These are phyloP conservation scores for Clitopilus hobsonii DNA, from an alignment of 768 basidiomycete species.

Conservation along the genomic window DNA sequence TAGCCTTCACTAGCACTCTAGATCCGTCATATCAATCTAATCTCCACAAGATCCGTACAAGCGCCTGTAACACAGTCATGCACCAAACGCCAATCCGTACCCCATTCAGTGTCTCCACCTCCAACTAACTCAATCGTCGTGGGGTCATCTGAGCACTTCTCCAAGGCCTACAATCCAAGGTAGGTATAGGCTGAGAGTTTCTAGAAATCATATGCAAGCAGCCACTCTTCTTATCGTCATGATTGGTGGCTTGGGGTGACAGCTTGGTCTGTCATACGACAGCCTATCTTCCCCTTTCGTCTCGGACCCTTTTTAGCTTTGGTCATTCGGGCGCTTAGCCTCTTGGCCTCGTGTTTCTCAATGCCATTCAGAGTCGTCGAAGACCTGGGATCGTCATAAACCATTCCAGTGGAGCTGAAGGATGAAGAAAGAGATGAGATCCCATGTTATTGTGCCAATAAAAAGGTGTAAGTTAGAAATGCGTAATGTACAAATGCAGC, in stretches of 20 bases:
- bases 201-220: background rate
- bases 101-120: too few species aligned
- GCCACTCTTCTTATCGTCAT: background rate
- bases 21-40: background rate
- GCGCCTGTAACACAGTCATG: too few species aligned
- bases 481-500: constrained; percentile 10
- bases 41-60: background rate
- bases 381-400: too few species aligned
- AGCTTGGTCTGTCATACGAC: background rate
- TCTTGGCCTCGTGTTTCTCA: background rate
- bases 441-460: background rate
- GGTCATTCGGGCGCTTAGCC: background rate
- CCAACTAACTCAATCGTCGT: too few species aligned
- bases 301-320: background rate
- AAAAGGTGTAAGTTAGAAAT: too few species aligned
- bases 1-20: background rate
- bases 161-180: too few species aligned
- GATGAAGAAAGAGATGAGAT: background rate
- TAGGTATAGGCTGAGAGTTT: too few species aligned
- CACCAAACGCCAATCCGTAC: too few species aligned
- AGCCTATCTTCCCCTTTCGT: background rate
- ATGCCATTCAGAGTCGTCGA: too few species aligned
- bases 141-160: background rate
- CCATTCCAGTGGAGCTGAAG: too few species aligned
- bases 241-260: background rate